Conservation (phyloP, 169 alveolate genomes). For the Babesia caballi region DNA sequence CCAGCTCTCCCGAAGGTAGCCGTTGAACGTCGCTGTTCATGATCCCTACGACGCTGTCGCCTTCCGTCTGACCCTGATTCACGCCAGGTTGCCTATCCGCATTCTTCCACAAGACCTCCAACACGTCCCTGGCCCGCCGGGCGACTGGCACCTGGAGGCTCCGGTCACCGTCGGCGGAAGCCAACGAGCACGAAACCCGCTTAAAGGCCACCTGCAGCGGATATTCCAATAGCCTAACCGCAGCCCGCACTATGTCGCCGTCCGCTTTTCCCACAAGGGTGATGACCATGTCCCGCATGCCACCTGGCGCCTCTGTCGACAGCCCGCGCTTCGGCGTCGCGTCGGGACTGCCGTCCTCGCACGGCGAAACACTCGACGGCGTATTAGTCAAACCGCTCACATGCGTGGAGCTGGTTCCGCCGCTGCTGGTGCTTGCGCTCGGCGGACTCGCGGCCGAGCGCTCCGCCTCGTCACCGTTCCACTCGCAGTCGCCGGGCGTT, state of each 20-base stretch:
- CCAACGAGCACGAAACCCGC: neutral
- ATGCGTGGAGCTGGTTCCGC: neutral
- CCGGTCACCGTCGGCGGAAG: neutral
- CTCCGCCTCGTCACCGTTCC: neutral
- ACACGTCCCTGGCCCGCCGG: neutral
- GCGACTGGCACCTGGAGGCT: neutral
- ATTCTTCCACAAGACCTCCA: neutral
- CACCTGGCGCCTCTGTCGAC: neutral
- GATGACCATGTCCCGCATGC: neutral
- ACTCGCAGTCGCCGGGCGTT: neutral
- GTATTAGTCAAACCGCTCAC: neutral
- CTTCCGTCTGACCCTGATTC: neutral
- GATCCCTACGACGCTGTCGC: neutral
- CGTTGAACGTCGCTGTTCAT: neutral
- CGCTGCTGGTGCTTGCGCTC: constrained; percentile 14
- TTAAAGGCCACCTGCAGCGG: constrained; percentile 34
- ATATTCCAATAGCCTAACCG: neutral
- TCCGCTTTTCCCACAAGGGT: neutral
- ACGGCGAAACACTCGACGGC: neutral
- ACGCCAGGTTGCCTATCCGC: neutral
- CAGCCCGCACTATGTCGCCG: constrained; percentile 3
- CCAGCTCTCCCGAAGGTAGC: neutral
- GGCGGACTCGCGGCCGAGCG: neutral
- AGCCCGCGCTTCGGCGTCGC: neutral
- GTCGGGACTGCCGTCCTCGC: neutral